Base-by-base conservation (phyloP, 192 early-diverging fungal species). In the Geranomyces variabilis region DNA sequence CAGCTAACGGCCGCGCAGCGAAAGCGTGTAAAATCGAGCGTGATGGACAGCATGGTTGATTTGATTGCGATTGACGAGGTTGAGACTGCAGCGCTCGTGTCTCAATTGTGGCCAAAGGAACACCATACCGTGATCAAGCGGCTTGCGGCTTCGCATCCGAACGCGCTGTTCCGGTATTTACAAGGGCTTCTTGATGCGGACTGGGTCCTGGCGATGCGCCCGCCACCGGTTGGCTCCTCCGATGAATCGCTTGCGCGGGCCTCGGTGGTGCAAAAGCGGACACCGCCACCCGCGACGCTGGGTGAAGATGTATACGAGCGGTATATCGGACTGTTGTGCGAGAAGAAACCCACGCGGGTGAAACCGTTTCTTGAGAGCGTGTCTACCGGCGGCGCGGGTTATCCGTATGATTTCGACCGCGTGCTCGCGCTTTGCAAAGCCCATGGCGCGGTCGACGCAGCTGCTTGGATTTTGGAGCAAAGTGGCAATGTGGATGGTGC, bases 391-490 rank as follows among this genome's bases (percentile, higher is more conserved):
- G 48, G 57, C 26, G 71, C 67, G 21, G 62, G 59, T 13, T 66
- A 77, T 43, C 79, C 79, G 49, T 83, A 83, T 61, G 43, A 69
- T 21, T 71, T 77, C 69, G 75, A 81, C 31, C 31, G 41, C 14
- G 77, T 81, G 22, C 53, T 80, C 24, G 21, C 31, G 7, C 12
- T 58, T 7, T 84, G 79, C 59, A 65, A 69, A 57, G 49, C 71
- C 9, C 26, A 74, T 19, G 53, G 70, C 46, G 53, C 77, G 1
- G 57, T 61, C 15, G 69, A 63, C 29, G 77, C 77, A 21, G 75
- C 67, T 31, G 61, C 77, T 17, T 84, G 82, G 82, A 63, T 84
- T 31, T 55, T 81, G 19, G 80, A 81, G 56, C 31, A 75, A 45
- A 70, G 44, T 44, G 79, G 80, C 4, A 58, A 79, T 47, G 60